Conservation (phyloP, 805 yeast genomes). For the Isabelozyma pseudorhagii region DNA sequence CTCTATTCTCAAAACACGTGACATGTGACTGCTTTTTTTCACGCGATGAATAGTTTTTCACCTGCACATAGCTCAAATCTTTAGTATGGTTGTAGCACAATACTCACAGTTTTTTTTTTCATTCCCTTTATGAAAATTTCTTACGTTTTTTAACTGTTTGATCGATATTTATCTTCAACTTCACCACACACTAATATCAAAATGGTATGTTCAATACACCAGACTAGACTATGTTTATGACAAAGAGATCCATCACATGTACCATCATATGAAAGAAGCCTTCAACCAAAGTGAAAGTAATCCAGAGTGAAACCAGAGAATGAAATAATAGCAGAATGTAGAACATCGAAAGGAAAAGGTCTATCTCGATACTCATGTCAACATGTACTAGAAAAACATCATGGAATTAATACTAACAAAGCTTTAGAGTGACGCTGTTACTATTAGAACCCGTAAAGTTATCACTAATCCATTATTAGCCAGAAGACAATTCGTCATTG, state of each 20-base stretch:
- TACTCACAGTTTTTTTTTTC: neutral
- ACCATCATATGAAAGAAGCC: no score
- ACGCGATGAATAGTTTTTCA: neutral
- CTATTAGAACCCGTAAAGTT: constrained; percentile 99
- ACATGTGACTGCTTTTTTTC: constrained; percentile 4
- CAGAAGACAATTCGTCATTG: constrained; percentile 99
- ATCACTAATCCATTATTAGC: constrained; percentile 98
- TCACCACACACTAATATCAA: neutral
- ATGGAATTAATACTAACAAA: neutral
- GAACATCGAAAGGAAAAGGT: neutral
- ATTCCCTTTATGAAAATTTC: neutral
- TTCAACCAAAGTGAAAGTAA: no score
- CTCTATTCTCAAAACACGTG: constrained; percentile 1
- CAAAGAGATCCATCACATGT: no score
- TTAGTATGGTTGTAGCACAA: neutral
- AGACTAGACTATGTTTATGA: neutral
- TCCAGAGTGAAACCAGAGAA: neutral
- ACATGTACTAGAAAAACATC: neutral
- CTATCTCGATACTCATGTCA: neutral
- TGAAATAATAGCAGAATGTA: neutral
- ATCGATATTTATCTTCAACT: neutral
- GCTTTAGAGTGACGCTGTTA: constrained; percentile 94
- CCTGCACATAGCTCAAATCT: neutral
- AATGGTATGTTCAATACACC: neutral
- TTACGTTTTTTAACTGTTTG: constrained; percentile 1